A percentile compares a stretch with the other conserved stretches of the same genome.
Evolutionary conservation across 257 asterid species (phyloP).

Genomic region (Primulina tabacum): DNA sequence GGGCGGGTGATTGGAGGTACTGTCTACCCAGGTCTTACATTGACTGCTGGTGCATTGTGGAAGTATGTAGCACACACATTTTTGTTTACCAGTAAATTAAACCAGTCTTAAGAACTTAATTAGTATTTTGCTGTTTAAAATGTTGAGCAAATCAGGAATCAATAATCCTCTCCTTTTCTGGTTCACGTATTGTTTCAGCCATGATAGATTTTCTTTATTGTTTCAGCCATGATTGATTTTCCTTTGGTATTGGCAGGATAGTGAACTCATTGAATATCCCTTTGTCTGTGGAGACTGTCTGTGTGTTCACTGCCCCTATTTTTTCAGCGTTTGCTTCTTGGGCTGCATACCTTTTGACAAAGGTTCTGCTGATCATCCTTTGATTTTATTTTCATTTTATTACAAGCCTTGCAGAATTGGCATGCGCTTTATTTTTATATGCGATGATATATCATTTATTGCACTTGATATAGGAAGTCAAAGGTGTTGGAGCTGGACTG

Average conservation of each 20-base stretch:
- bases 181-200: slow-evolving; percentile 19
- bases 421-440: background rate
- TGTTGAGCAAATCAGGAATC: slow-evolving; percentile 3
- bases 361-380: slow-evolving; percentile 49
- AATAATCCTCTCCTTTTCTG: background rate
- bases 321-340: slow-evolving; percentile 99
- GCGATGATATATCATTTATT: slow-evolving; percentile 17
- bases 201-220: slow-evolving; percentile 18
- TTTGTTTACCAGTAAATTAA: slow-evolving; percentile 5
- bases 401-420: slow-evolving; percentile 2
- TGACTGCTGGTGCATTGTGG: slow-evolving; percentile 98
- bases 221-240: slow-evolving; percentile 26
- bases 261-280: slow-evolving; percentile 83
- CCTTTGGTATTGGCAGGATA: slow-evolving; percentile 58
- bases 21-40: slow-evolving; percentile 93
- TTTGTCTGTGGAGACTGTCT: slow-evolving; percentile 96
- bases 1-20: slow-evolving; percentile 99
- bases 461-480: slow-evolving; percentile 71
- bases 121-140: slow-evolving; percentile 6
- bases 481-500: slow-evolving; percentile 96
- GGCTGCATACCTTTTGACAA: slow-evolving; percentile 94
- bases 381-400: slow-evolving; percentile 12
- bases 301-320: slow-evolving; percentile 96
- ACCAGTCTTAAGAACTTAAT: background rate
- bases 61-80: slow-evolving; percentile 37